These are phyloP conservation scores for Neurospora sp. DNA, from an alignment of 495 filamentous ascomycete genomes.

Conservation along the genomic window DNA sequence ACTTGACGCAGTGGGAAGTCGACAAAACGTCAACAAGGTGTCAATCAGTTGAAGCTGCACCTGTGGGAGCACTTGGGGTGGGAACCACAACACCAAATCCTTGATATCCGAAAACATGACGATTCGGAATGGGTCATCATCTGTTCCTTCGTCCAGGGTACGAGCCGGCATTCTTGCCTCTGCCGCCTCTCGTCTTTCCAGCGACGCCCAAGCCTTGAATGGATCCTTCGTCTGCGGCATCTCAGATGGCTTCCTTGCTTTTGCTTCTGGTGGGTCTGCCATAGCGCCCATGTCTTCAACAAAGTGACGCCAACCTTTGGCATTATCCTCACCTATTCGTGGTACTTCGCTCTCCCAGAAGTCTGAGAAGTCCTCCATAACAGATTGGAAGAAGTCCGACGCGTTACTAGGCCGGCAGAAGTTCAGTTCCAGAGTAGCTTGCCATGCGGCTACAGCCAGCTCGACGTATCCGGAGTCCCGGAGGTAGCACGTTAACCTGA, in stretches of 20 bases:
- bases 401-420: conserved; percentile 40
- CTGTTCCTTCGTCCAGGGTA: conserved; percentile 48
- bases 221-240: conserved; percentile 23
- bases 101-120: conserved; percentile 70
- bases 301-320: conserved; percentile 60
- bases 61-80: conserved; percentile 17
- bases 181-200: conserved; percentile 42
- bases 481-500: conserved; percentile 63
- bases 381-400: conserved; percentile 12
- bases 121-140: conserved; percentile 70
- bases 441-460: conserved; percentile 69
- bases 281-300: conserved; percentile 19
- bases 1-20: conserved; percentile 53
- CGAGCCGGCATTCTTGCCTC: conserved; percentile 53
- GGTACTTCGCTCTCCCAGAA: conserved; percentile 86
- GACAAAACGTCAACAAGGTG: conserved; percentile 59
- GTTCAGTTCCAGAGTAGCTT: conserved; percentile 66
- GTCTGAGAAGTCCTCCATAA: conserved; percentile 43
- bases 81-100: conserved; percentile 48
- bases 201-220: conserved; percentile 48
- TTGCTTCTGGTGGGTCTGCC: conserved; percentile 29
- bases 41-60: conserved; percentile 45
- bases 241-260: conserved; percentile 1
- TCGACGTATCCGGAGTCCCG: conserved; percentile 75
- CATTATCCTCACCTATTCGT: conserved; percentile 64